phyloP scores from a whole-genome alignment of 169 alveolate genomes.

The Plasmodium vinckei region DNA sequence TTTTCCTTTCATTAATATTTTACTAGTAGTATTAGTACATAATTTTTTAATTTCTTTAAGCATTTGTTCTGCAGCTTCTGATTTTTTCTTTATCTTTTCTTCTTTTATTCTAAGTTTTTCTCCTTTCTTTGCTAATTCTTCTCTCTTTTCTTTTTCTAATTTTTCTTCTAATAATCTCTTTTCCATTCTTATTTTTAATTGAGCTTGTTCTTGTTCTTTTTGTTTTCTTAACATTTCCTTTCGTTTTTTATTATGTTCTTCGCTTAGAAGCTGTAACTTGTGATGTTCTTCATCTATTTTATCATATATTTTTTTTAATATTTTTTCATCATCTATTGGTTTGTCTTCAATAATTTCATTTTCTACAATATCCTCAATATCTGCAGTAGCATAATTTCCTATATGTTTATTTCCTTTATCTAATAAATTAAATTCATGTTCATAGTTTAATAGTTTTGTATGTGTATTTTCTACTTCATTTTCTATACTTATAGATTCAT shows the following conservation, averaged over 20 bases:
- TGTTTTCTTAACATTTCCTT: constrained; percentile 85
- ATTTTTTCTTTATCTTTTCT: constrained; percentile 77
- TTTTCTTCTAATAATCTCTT: constrained; percentile 85
- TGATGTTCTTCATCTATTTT: constrained; percentile 75
- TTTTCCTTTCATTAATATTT: constrained; percentile 89
- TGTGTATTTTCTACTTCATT: constrained; percentile 68
- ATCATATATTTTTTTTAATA: constrained; percentile 58
- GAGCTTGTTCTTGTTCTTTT: constrained; percentile 88
- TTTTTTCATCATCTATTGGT: constrained; percentile 71
- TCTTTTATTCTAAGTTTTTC: constrained; percentile 82
- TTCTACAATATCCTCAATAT: constrained; percentile 59
- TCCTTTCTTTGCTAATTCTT: constrained; percentile 85
- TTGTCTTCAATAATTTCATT: constrained; percentile 63
- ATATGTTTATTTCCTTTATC: constrained; percentile 56
- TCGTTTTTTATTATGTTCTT: constrained; percentile 82
- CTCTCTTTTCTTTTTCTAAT: constrained; percentile 86
- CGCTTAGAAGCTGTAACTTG: constrained; percentile 54
- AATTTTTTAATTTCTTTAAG: constrained; percentile 84
- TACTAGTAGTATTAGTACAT: constrained; percentile 82
- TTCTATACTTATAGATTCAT: constrained; percentile 45
- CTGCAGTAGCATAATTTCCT: constrained; percentile 35
- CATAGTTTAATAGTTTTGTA: constrained; percentile 37
- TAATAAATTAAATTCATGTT: constrained; percentile 63
- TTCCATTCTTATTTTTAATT: constrained; percentile 87
- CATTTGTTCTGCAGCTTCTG: constrained; percentile 84